These are phyloP conservation scores for Pochonia chlamydosporia DNA, from an alignment of 2,329 filamentous ascomycete species.

Conservation along the genomic window DNA sequence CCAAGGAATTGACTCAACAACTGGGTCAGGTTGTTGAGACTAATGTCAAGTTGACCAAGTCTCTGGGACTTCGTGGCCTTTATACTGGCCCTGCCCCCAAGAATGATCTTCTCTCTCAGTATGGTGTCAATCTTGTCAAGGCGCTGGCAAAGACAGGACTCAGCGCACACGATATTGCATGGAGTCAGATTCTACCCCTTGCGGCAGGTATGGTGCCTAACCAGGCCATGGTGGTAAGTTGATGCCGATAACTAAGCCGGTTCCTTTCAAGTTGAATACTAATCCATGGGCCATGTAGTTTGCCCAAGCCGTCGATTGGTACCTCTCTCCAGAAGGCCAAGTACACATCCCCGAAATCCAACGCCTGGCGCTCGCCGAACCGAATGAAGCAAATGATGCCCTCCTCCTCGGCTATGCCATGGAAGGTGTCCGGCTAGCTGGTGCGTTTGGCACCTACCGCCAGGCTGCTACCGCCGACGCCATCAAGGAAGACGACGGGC, in stretches of 20 bases:
- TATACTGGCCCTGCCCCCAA: constrained; percentile 45
- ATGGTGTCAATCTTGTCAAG: constrained; percentile 61
- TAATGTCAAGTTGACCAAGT: constrained; percentile 55
- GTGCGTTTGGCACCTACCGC: constrained; percentile 56
- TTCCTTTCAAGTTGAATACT: neutral
- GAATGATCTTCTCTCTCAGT: constrained; percentile 51
- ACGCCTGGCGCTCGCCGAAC: constrained; percentile 48
- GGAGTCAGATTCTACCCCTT: constrained; percentile 64
- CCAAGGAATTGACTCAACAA: constrained; percentile 49
- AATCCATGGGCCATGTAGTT: constrained; percentile 39
- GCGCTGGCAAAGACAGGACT: constrained; percentile 58
- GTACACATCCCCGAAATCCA: constrained; percentile 56
- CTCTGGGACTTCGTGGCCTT: constrained; percentile 32
- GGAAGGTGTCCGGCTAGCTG: constrained; percentile 66
- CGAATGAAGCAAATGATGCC: constrained; percentile 53
- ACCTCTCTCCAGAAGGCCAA: constrained; percentile 52
- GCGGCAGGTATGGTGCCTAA: constrained; percentile 63
- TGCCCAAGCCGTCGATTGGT: constrained; percentile 68
- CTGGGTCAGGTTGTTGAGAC: constrained; percentile 57
- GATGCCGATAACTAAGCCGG: neutral
- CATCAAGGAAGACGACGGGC: constrained; percentile 46
- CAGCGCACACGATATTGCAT: constrained; percentile 60
- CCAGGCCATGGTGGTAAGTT: constrained; percentile 59
- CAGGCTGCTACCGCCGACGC: constrained; percentile 40
- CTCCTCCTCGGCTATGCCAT: constrained; percentile 63